A percentile compares a stretch with the other conserved stretches of the same genome.
These are phyloP conservation scores for Xylariales sp. DNA, from an alignment of 2,329 filamentous ascomycete species.

Conservation along the genomic window DNA sequence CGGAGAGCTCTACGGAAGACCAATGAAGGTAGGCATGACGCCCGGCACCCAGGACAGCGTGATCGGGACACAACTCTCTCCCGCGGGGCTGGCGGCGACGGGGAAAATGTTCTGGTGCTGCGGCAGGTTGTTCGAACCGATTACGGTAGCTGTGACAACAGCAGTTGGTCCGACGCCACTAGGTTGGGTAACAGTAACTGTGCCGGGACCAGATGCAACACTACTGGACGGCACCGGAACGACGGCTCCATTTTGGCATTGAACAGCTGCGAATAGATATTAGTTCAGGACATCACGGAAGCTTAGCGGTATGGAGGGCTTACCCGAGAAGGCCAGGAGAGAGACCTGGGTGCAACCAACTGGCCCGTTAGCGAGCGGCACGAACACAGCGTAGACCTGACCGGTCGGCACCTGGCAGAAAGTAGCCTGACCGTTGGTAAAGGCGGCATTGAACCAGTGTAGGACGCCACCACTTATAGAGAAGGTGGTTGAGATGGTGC, in stretches of 20 bases:
- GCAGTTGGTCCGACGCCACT: no score
- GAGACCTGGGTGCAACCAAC: constrained; percentile 15
- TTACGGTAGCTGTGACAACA: constrained; percentile 4
- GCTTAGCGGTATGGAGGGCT: no score
- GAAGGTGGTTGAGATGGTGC: constrained; percentile 14
- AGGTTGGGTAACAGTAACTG: no score
- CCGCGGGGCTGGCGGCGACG: constrained; percentile 6
- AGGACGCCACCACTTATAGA: constrained; percentile 16
- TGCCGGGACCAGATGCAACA: no score
- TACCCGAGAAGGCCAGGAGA: constrained; percentile 12
- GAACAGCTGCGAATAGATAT: not conserved
- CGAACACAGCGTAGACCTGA: constrained; percentile 18
- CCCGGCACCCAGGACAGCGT: constrained; percentile 8
- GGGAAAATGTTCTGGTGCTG: constrained; percentile 9
- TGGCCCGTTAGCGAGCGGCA: constrained; percentile 10
- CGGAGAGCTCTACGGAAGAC: no score
- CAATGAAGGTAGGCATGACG: constrained; percentile 10
- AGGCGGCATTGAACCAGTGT: constrained; percentile 22
- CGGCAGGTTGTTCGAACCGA: constrained; percentile 4
- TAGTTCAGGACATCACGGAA: no score
- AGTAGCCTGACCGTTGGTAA: constrained; percentile 18
- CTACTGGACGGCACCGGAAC: no score
- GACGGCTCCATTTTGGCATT: constrained; percentile 14
- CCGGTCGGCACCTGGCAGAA: constrained; percentile 21
- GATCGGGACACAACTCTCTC: constrained; percentile 6